A percentile compares a stretch with the other conserved stretches of the same genome.
Evolutionary conservation across 257 asterid genomes (phyloP).

Genomic region (Craterostigma plantagineum): DNA sequence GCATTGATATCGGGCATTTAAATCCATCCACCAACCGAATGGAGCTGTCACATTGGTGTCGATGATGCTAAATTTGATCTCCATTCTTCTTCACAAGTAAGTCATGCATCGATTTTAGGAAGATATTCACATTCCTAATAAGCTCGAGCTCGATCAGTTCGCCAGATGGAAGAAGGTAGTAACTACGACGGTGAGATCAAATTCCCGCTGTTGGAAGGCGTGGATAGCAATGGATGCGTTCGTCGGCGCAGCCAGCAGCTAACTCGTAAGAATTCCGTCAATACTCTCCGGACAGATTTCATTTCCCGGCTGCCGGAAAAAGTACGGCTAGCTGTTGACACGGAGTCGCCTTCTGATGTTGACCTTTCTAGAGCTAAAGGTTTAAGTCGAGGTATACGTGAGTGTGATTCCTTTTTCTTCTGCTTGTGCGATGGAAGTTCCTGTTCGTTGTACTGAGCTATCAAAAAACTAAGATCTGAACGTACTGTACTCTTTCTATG

Average conservation of each 20-base stretch:
- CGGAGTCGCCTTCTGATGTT: conserved; percentile 26
- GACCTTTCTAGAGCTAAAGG: conserved; percentile 28
- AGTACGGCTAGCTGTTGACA: conserved; percentile 42
- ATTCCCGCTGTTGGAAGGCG: conserved; percentile 29
- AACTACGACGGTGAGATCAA: conserved; percentile 9
- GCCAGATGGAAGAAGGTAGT: no score
- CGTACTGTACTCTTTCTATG: no score
- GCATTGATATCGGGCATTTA: no score
- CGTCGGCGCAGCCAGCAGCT: conserved; percentile 31
- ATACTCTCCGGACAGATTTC: conserved; percentile 40
- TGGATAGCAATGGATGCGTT: conserved; percentile 17
- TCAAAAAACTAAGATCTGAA: no score
- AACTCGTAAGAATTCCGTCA: conserved; percentile 52
- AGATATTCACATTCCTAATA: no score
- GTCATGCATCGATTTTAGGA: no score
- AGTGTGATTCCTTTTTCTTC: conserved; percentile 1
- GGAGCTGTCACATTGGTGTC: background rate
- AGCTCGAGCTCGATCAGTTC: no score
- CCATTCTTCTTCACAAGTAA: no score
- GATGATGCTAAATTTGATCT: no score
- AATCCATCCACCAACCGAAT: no score
- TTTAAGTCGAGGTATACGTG: conserved; percentile 33
- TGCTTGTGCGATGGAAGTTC: no score
- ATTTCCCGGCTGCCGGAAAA: conserved; percentile 48
- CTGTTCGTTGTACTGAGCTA: no score